phyloP scores from a whole-genome alignment of 179 eudicot species.

The Actinidia chinensis region DNA sequence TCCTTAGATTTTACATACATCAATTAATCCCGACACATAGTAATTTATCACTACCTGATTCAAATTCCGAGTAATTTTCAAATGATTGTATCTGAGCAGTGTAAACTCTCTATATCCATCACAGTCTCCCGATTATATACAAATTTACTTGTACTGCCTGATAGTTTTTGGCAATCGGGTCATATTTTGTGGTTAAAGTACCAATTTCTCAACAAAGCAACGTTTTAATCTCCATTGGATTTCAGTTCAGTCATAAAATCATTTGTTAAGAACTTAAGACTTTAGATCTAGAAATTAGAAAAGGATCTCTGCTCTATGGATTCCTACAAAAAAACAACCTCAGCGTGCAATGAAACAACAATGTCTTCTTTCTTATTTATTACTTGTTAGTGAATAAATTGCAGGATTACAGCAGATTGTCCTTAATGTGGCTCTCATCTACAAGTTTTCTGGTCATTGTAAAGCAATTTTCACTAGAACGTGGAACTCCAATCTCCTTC shows the following conservation, averaged over 20 bases:
- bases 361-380: too few relatives aligned
- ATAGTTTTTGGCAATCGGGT: conserved; percentile 5
- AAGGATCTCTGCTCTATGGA: neutral
- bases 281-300: neutral
- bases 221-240: neutral
- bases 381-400: too few relatives aligned
- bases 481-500: neutral
- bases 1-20: too few relatives aligned
- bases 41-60: too few relatives aligned
- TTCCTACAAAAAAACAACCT: too few relatives aligned
- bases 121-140: too few relatives aligned
- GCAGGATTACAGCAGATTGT: too few relatives aligned
- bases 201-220: neutral
- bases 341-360: too few relatives aligned
- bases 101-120: too few relatives aligned
- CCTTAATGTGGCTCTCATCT: neutral
- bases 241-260: neutral
- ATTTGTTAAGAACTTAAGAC: neutral
- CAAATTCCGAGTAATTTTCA: too few relatives aligned
- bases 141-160: neutral
- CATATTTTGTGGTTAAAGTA: neutral
- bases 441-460: neutral
- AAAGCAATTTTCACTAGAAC: neutral
- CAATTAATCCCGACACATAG: too few relatives aligned
- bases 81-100: too few relatives aligned